Conservation (phyloP, 768 basidiomycete genomes). For the Hebeloma cylindrosporum region DNA sequence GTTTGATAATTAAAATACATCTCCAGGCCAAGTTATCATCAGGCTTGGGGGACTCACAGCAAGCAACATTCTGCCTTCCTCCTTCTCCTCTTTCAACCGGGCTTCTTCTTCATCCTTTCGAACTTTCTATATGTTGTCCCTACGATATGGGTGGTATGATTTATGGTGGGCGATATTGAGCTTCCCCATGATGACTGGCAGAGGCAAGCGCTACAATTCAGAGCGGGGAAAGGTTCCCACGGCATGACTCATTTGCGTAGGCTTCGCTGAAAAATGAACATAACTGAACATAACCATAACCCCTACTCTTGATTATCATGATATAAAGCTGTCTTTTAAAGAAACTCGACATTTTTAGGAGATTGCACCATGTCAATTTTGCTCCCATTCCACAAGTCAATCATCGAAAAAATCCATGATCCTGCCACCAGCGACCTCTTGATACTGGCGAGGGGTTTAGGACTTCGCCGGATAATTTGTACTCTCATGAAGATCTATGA, state of each 20-base stretch:
- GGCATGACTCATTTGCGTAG: no score
- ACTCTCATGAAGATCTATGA: constrained; percentile 93
- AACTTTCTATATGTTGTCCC: constrained; percentile 83
- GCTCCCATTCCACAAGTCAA: constrained; percentile 66
- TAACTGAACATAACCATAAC: no score
- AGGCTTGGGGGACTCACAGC: constrained; percentile 50
- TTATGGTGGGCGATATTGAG: constrained; percentile 91
- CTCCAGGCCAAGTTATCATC: background rate
- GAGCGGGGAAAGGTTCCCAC: no score
- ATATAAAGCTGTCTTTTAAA: no score
- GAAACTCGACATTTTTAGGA: no score
- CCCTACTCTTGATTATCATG: no score
- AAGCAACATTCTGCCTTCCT: constrained; percentile 65
- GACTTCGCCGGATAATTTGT: constrained; percentile 79
- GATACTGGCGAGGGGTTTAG: constrained; percentile 87
- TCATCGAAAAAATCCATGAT: constrained; percentile 70
- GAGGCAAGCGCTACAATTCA: no score
- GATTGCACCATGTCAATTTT: constrained; percentile 42
- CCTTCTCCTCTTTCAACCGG: constrained; percentile 57
- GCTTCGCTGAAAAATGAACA: no score
- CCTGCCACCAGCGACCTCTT: constrained; percentile 72
- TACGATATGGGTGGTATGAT: constrained; percentile 83
- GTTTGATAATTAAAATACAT: constrained; percentile 1
- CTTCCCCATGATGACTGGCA: constrained; percentile 60
- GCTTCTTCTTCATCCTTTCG: constrained; percentile 83